Evolutionary conservation across 208 protist genomes (phyloP).

Genomic region (Trypanosoma lewisi): DNA sequence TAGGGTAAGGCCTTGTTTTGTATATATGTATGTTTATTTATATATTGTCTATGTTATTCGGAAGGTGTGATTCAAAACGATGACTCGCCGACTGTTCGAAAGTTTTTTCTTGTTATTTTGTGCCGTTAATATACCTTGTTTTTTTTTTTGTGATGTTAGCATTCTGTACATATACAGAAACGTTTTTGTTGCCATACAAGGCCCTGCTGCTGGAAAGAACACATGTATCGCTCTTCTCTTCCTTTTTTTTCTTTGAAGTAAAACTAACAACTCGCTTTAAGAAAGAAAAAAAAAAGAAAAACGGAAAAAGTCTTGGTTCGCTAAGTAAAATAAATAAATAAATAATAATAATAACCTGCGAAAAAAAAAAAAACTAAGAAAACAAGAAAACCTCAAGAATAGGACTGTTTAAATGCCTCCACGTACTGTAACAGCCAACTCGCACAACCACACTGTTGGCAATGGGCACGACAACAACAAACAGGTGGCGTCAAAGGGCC

Average conservation of each 20-base stretch:
- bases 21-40: background rate
- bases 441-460: constrained; percentile 20
- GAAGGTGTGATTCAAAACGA: too few species aligned
- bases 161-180: constrained; percentile 18
- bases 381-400: constrained; percentile 10
- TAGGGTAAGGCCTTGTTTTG: background rate
- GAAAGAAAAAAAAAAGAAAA: constrained; percentile 15
- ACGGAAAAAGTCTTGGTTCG: background rate
- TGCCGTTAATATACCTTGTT: too few species aligned
- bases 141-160: constrained; percentile 9
- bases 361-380: constrained; percentile 16
- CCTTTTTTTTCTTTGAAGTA: too few species aligned
- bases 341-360: constrained; percentile 19
- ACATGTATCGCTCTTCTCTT: background rate
- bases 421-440: constrained; percentile 15
- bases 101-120: constrained; percentile 27
- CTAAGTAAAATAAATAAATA: constrained; percentile 11
- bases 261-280: background rate
- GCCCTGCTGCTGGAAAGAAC: too few species aligned
- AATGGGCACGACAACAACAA: constrained; percentile 13
- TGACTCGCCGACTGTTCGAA: too few species aligned
- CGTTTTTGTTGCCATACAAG: background rate
- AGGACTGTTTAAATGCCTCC: constrained; percentile 16
- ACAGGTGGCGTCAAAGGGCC: background rate
- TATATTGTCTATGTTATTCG: constrained; percentile 10